Base-by-base conservation (phyloP, 345 rosid species). In the Hypericum perforatum region DNA sequence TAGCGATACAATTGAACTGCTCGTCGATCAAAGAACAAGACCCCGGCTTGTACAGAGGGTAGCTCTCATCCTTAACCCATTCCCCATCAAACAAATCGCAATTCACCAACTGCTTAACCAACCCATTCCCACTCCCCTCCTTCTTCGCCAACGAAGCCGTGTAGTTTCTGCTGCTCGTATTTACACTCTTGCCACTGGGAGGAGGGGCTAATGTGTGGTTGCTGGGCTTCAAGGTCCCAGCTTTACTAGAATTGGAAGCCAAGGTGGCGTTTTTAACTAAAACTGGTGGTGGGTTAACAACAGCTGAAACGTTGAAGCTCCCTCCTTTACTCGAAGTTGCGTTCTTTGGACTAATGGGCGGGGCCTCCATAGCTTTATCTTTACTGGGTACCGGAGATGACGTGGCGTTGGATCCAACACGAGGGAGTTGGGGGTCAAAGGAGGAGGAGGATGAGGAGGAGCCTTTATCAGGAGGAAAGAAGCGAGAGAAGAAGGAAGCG, bases 1-100 rank as follows among this genome's bases (percentile, higher is more conserved):
- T 92, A 45, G 37, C 47, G 38, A 88, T 54, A 59, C 98, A 92
- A 12, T 77, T 77, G 60, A 92, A 92, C 49, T 88, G 98, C 63
- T 77, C 80, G 64, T 92, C 98, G 12, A 92, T 78, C 7, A 82
- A 49, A 11, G 83, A 78, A 74, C 98, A 92, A 9, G 97, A 76
- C 42, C 91, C 95, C 2, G 91, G 85, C 53, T 80, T 80, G 76
- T 92, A 92, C 9, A 92, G 91, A 2, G 98, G 98, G 73, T 92
- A 92, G 1, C 97, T 77, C 57, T 85, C 79, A 59, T 92, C 98
- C 68, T 29, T 76, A 43, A 88, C 73, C 98, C 98, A 92, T 8
- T 73, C 64, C 22, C 98, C 98, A 53, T 88, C 89, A 70, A 81
- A 85, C 58, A 88, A 74, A 57, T 92, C 80, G 53, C 98, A 88